Percentiles rank a stretch among this genome's conserved stretches.
Evolutionary conservation across 1,284 basidiomycete species (phyloP).

Genomic region (Puccinia sorghi): DNA sequence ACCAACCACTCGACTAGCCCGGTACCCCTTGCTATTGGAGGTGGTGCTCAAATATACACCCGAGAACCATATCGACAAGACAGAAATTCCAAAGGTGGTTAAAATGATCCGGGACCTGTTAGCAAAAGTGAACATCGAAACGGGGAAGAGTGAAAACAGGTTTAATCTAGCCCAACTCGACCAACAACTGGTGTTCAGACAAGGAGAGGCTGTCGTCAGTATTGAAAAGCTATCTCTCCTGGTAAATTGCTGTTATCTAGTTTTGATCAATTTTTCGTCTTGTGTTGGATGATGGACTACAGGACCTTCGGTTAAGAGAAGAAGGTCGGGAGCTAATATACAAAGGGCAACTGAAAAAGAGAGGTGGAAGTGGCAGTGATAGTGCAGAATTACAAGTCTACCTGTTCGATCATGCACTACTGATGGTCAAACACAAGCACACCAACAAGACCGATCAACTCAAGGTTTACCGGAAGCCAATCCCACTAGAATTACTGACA

Average conservation of each 20-base stretch:
- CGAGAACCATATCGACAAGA: conserved; percentile 86
- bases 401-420: conserved; percentile 92
- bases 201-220: conserved; percentile 65
- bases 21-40: conserved; percentile 90
- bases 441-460: conserved; percentile 85
- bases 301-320: conserved; percentile 83
- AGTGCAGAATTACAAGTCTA: conserved; percentile 88
- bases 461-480: conserved; percentile 94
- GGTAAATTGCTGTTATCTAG: not conserved
- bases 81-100: conserved; percentile 74
- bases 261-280: not conserved
- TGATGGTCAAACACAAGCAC: conserved; percentile 89
- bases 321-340: conserved; percentile 88
- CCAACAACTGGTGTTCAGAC: conserved; percentile 80
- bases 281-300: not conserved
- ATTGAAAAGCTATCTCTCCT: not conserved
- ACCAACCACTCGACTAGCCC: conserved; percentile 91
- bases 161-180: conserved; percentile 90
- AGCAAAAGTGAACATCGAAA: conserved; percentile 84
- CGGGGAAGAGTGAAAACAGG: conserved; percentile 86
- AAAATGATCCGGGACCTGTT: conserved; percentile 79
- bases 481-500: conserved; percentile 88
- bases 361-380: conserved; percentile 75
- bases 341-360: conserved; percentile 89
- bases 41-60: conserved; percentile 91